Evolutionary conservation across 495 filamentous ascomycete species (phyloP), one percentile per base, ranked within the genome.

Genomic region (Penicillium chermesinum): DNA sequence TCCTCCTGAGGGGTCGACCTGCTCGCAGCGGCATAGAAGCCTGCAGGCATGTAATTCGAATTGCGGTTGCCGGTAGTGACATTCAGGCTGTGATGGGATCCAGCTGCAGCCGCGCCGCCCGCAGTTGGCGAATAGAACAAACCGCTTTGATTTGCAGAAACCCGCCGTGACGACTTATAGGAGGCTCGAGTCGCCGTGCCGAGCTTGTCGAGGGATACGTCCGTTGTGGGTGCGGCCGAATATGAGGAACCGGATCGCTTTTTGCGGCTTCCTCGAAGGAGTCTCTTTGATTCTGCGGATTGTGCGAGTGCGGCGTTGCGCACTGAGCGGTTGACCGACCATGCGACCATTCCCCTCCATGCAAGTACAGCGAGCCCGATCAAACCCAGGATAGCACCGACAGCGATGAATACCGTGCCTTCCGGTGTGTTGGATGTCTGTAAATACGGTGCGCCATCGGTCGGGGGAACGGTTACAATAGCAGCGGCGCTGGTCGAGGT

Each of bases 51-150:
- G 66, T 91, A 96, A 16, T 71, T 75, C 2, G 81, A 84, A 10
- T 71, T 79, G 67, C 72, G 78, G 74, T 72, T 89, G 9, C 61
- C 58, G 1, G 54, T 17, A 13, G 49, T 43, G 13, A 47, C 43
- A 10, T 54, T 45, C 3, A 61, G 41, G 48, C 49, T 63, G 4
- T 36, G 17, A 44, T 61, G 57, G 9, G 49, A 59, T 50, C 41
- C 60, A 45, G 63, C 55, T n/a, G n/a, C n/a, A 50, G 60, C 57
- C 17, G 67, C 73, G n/a, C 66, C 66, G 15, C 79, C 82, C 1
- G 91, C 91, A 1, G 93, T 97, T 0, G 93, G 93, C 1, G 89
- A 95, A 69, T 94, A 98, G 78, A 98, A 98, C 3, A 98, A 78
- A 33, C 79, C 84, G 44, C 72, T 71, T 41, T 67, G 69, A 12